Evolutionary conservation across 75 land plant species (phyloP).

Genomic region (Selaginella moellendorffii): DNA sequence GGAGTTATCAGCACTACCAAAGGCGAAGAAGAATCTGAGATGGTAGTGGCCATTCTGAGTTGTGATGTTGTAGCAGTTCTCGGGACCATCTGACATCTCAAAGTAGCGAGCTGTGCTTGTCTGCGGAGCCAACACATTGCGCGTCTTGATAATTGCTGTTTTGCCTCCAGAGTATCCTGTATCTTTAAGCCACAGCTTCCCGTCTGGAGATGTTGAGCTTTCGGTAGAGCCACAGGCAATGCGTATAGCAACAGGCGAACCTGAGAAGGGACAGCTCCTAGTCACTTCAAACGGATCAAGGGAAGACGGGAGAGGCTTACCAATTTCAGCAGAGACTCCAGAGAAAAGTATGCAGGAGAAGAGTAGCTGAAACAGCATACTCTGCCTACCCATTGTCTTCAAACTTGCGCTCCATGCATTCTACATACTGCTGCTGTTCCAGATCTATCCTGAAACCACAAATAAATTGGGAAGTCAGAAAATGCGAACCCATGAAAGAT

Average conservation of each 20-base stretch:
- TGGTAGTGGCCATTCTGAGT: constrained; percentile 57
- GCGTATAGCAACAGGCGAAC: constrained; percentile 44
- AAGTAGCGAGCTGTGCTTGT: constrained; percentile 69
- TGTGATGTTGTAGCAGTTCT: constrained; percentile 72
- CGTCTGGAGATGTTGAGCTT: constrained; percentile 31
- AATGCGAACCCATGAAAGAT: no score
- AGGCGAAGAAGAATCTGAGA: constrained; percentile 52
- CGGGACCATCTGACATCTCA: constrained; percentile 55
- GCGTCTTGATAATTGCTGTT: not conserved
- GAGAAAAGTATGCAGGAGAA: not conserved
- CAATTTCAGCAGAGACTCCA: not conserved
- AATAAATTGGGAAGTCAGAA: no score
- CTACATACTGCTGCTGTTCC: no score
- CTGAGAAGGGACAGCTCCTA: constrained; percentile 33
- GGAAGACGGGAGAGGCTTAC: not conserved
- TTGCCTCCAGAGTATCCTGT: constrained; percentile 71
- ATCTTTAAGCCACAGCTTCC: constrained; percentile 62
- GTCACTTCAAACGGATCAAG: no score
- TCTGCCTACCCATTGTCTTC: not conserved
- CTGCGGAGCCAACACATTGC: constrained; percentile 24
- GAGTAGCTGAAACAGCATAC: no score
- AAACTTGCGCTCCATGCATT: no score
- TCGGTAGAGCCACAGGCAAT: constrained; percentile 76
- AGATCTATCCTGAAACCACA: no score
- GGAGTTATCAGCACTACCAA: constrained; percentile 28